Evolutionary conservation across 352 stramenopile genomes (phyloP).

Genomic region (Pythium dissimile): DNA sequence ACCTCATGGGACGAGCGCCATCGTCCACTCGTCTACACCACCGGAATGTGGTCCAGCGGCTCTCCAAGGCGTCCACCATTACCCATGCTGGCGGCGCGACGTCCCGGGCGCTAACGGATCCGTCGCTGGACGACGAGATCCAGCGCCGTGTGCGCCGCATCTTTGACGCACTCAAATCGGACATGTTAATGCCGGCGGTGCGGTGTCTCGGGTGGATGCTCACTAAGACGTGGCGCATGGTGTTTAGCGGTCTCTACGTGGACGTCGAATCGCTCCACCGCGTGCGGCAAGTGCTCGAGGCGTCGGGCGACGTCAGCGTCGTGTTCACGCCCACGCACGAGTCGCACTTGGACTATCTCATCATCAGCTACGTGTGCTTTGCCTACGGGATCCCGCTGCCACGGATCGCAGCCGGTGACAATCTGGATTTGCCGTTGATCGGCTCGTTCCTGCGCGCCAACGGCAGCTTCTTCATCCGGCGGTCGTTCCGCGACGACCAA

Average conservation of each 20-base stretch:
- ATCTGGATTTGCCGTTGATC: conserved; percentile 81
- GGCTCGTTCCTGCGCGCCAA: conserved; percentile 79
- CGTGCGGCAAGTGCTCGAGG: conserved; percentile 51
- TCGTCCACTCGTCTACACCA: conserved; percentile 38
- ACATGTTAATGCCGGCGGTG: conserved; percentile 74
- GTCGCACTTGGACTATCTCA: conserved; percentile 88
- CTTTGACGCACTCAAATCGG: conserved; percentile 61
- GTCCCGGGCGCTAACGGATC: no score
- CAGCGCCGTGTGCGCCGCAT: conserved; percentile 44
- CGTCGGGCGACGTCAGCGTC: conserved; percentile 50
- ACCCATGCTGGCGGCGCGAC: no score
- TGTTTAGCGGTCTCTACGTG: conserved; percentile 72
- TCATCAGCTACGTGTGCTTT: conserved; percentile 90
- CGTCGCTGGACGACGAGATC: conserved; percentile 18
- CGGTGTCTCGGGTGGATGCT: conserved; percentile 73
- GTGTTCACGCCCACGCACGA: conserved; percentile 88
- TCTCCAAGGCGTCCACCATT: neutral
- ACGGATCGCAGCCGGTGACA: conserved; percentile 85
- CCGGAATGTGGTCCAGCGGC: conserved; percentile 35
- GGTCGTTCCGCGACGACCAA: conserved; percentile 64
- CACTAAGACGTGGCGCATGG: conserved; percentile 73
- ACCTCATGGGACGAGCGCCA: conserved; percentile 41
- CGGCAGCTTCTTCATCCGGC: conserved; percentile 89
- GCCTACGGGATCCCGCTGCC: conserved; percentile 83
- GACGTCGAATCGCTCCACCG: conserved; percentile 60